Percentiles rank a stretch among this genome's conserved stretches.
Conservation (phyloP, 1,284 basidiomycete genomes). For the Xerocomus cyaneibrunnescens region DNA sequence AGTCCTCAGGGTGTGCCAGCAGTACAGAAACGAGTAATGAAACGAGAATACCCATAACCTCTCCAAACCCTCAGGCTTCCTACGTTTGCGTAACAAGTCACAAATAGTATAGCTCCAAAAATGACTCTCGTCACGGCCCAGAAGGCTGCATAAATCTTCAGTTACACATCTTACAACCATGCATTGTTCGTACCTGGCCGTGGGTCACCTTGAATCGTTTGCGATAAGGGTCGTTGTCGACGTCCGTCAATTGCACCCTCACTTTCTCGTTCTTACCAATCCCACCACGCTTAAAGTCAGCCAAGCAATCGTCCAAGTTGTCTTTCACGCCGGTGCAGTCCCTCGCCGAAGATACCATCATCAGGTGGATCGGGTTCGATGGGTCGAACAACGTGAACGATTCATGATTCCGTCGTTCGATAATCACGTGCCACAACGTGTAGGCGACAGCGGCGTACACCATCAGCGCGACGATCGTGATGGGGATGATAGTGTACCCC, state of each 20-base stretch:
- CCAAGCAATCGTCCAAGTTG: background rate
- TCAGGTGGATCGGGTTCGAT: conserved; percentile 18
- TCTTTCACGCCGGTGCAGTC: background rate
- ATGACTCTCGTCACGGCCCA: no score
- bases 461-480: conserved; percentile 12
- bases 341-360: conserved; percentile 14
- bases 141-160: no score
- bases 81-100: no score
- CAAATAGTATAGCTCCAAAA: no score
- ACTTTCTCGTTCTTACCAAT: background rate
- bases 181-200: background rate
- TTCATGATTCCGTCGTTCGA: background rate
- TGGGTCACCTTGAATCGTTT: background rate
- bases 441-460: conserved; percentile 10
- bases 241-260: background rate
- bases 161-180: background rate
- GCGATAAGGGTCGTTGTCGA: background rate
- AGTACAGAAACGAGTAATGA: no score
- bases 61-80: no score
- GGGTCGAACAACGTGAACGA: conserved; percentile 10
- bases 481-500: conserved; percentile 10
- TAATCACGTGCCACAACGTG: conserved; percentile 9
- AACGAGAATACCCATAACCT: no score
- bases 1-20: no score
- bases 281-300: background rate